phyloP scores from a whole-genome alignment of 257 asterid genomes.

The Jaltomata sinuosa region DNA sequence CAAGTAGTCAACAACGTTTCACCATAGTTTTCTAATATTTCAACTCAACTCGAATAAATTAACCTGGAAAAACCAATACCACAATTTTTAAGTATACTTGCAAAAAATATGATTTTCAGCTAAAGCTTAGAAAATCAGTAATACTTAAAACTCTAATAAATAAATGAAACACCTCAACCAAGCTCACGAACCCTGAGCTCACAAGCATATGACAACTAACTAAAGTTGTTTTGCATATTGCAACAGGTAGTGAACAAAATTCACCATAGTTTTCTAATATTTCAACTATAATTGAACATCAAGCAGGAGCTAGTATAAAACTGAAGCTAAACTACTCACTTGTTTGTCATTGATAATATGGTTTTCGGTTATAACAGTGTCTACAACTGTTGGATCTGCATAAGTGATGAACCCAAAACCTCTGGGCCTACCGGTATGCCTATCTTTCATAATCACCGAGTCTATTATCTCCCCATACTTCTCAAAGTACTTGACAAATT shows the following conservation, averaged over 20 bases:
- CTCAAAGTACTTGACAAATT: constrained; percentile 88
- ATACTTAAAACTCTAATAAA: background rate
- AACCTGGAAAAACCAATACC: constrained; percentile 37
- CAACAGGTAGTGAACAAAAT: background rate
- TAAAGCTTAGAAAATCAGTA: too few relatives aligned
- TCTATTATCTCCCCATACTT: constrained; percentile 95
- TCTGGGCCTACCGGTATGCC: constrained; percentile 86
- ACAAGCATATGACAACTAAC: background rate
- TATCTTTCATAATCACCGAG: constrained; percentile 92
- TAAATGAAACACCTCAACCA: background rate
- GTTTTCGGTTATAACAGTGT: constrained; percentile 77
- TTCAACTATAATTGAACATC: background rate
- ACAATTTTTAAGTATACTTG: background rate
- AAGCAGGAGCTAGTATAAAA: background rate
- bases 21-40: background rate
- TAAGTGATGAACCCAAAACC: constrained; percentile 93
- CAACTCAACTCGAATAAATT: background rate
- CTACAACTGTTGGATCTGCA: constrained; percentile 73
- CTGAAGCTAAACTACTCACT: constrained; percentile 26
- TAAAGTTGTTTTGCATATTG: background rate
- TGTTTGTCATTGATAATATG: constrained; percentile 88
- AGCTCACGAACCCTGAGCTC: background rate
- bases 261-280: background rate
- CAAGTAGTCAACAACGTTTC: background rate
- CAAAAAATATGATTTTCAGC: background rate